Evolutionary conservation across 2,329 filamentous ascomycete species (phyloP), one percentile per base, ranked within the genome.

Genomic region (Sporothrix dimorphospora): DNA sequence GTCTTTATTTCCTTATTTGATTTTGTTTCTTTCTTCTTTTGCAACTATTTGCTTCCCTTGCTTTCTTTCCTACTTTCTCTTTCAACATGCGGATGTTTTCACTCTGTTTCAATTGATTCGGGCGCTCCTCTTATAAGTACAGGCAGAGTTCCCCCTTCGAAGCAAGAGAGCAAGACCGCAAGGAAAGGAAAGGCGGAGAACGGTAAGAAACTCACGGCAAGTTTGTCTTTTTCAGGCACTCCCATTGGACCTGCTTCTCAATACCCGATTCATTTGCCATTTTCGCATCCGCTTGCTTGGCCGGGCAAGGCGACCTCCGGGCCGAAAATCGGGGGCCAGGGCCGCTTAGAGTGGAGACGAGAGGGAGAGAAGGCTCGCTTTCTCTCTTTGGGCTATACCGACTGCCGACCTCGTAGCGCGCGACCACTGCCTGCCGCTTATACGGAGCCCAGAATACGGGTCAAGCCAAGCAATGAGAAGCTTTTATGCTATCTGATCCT

Each of bases 291-390:
- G 65, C 65, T 40, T 51, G 65, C 47, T 8, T 38, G 42, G 5
- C 21, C n/a, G 47, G 65, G 27, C 27, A 40, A 27, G 30, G 27
- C 30, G 16, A 68, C 40, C 42, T 66, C 63, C 65, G 65, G 45
- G 65, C 65, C 65, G 65, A 68, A 19, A 68, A 68, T 53, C 65
- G 65, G 45, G 21, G 27, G 63, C 24, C 19, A 49, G 42, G 6
- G 21, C 59, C 59, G 59, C 45, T 27, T 24, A 14, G 38, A 65
- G 59, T 65, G 59, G 59, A 27, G 59, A 42, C 14, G 12, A 9
- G 21, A 9, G 14, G 11, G 38, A 8, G 42, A 8, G 45, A n/a
- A 24, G 38, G 59, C n/a, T n/a, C 38, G 19, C 4, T 14, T 68
- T 51, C 9, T 38, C 61, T 40, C 61, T 47, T 65, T 65, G 24